phyloP scores from a whole-genome alignment of 192 early-diverging fungal genomes.

The Coemansia reversa region DNA sequence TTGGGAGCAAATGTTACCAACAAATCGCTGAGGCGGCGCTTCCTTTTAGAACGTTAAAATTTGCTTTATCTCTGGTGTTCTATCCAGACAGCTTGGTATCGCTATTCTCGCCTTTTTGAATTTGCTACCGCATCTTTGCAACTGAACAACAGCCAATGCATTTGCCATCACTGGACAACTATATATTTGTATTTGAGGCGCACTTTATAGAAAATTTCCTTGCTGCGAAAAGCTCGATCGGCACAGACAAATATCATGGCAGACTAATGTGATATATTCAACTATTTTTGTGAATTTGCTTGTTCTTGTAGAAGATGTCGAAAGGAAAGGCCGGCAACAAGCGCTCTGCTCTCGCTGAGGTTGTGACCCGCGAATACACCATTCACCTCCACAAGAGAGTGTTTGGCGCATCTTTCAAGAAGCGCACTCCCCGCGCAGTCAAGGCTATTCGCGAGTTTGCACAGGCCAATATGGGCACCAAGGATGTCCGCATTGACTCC shows the following conservation, averaged over 20 bases:
- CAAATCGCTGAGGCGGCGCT: too few relatives aligned
- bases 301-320: conserved; percentile 58
- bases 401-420: conserved; percentile 83
- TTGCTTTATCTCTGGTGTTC: background rate
- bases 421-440: conserved; percentile 93
- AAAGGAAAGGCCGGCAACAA: conserved; percentile 71
- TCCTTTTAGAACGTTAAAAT: background rate
- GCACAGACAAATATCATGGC: background rate
- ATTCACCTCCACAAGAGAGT: conserved; percentile 99
- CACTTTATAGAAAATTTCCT: background rate
- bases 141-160: background rate
- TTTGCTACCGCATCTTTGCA: background rate
- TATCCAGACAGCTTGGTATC: background rate
- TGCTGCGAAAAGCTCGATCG: background rate
- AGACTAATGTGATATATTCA: background rate
- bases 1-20: too few relatives aligned
- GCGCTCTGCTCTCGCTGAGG: conserved; percentile 82
- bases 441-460: conserved; percentile 93
- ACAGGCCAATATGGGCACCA: conserved; percentile 90
- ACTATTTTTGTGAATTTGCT: background rate
- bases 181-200: background rate
- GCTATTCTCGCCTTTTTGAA: background rate
- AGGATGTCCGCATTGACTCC: conserved; percentile 95
- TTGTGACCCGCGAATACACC: conserved; percentile 98
- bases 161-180: background rate